phyloP scores from a whole-genome alignment of 2,329 filamentous ascomycete genomes.

The Fusarium heterosporum region DNA sequence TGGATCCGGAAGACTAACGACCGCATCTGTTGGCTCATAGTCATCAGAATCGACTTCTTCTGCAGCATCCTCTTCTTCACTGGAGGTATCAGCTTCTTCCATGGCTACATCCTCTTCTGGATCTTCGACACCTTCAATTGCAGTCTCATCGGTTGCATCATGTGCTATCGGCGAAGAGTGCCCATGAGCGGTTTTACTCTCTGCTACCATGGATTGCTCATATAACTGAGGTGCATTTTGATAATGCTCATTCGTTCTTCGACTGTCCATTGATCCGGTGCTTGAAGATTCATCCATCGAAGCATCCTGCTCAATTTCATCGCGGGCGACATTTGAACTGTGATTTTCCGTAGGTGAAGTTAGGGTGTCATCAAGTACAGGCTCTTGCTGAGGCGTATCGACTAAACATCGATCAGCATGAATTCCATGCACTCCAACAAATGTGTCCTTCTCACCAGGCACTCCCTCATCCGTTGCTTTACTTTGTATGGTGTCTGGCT shows the following conservation, averaged over 20 bases:
- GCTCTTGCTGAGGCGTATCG: conserved; percentile 6
- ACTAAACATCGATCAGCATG: conserved; percentile 33
- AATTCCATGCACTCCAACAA: background rate
- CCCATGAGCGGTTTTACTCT: background rate
- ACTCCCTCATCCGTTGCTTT: conserved; percentile 13
- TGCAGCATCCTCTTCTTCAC: conserved; percentile 44
- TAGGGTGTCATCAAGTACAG: background rate
- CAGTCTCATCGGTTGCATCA: background rate
- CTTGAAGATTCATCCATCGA: conserved; percentile 20
- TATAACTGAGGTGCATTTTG: background rate
- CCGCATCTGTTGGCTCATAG: conserved; percentile 67
- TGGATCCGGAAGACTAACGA: conserved; percentile 27
- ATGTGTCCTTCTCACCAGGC: background rate
- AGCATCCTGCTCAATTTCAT: conserved; percentile 19
- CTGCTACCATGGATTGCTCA: background rate
- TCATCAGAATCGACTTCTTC: conserved; percentile 58
- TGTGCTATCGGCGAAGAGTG: background rate
- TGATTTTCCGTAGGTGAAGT: background rate
- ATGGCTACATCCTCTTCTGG: conserved; percentile 41
- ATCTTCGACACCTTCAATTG: conserved; percentile 10
- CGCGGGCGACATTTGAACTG: background rate
- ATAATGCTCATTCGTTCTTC: background rate
- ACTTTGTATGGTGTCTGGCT: conserved; percentile 32
- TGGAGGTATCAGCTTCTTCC: conserved; percentile 40
- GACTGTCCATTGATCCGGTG: background rate